Evolutionary conservation across 371 early-diverging fungal species (phyloP).

Genomic region (Mortierella sp.): DNA sequence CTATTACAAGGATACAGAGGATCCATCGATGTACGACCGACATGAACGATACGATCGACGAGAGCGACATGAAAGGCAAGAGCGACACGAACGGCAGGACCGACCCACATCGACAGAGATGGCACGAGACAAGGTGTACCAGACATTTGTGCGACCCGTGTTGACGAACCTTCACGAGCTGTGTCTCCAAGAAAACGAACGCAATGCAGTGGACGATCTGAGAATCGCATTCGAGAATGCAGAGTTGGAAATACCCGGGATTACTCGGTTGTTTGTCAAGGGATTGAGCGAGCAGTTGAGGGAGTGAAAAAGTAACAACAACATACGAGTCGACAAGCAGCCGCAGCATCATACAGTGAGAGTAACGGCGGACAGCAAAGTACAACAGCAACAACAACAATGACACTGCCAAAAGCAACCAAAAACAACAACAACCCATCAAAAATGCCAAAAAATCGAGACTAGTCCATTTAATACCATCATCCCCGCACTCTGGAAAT

Average conservation of each 20-base stretch:
- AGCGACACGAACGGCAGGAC: conserved; percentile 22
- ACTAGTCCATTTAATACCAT: no score
- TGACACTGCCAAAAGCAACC: no score
- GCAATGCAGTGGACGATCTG: conserved; percentile 65
- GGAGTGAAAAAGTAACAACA: conserved; percentile 9
- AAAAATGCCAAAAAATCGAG: no score
- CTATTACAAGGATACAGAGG: conserved; percentile 25
- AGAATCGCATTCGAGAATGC: conserved; percentile 69
- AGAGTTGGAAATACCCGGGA: conserved; percentile 71
- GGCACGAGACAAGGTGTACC: conserved; percentile 48
- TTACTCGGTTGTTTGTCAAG: conserved; percentile 65
- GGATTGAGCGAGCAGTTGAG: conserved; percentile 51
- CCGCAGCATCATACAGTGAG: no score
- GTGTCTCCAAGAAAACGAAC: conserved; percentile 61
- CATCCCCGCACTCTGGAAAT: no score
- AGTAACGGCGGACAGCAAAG: no score
- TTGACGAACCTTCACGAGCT: conserved; percentile 55
- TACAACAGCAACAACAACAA: no score
- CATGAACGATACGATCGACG: conserved; percentile 7
- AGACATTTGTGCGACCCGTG: conserved; percentile 48
- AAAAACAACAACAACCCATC: no score
- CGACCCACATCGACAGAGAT: conserved; percentile 33
- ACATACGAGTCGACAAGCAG: no score
- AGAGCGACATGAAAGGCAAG: conserved; percentile 20
- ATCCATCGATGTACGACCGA: conserved; percentile 26